Evolutionary conservation across 2,329 filamentous ascomycete genomes (phyloP), one percentile per base, ranked within the genome.

Genomic region (Fusarium mexicanum): DNA sequence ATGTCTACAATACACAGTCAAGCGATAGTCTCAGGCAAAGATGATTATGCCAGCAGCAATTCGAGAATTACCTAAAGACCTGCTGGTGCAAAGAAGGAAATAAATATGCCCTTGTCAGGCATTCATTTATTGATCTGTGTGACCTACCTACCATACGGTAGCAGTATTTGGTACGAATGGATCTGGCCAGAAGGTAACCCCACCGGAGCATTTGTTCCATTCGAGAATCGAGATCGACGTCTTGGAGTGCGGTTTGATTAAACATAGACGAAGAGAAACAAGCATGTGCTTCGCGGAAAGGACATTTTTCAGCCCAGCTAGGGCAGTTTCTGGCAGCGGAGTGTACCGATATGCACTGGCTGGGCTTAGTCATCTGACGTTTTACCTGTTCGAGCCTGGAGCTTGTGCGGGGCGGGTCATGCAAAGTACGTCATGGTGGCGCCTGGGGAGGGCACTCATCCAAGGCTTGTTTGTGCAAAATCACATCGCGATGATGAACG

Each of bases 361-460:
- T 12, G 1, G 17, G 35, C 58, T 76, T 69, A 60, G 73, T 69
- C 69, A 75, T 64, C 38, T 11, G 22, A 24, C 60, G n/a, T 64
- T 43, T 71, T 53, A 31, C 72, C 60, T n/a, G 55, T 72, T 78
- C 64, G 63, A 64, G 76, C 47, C 72, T 67, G 71, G 29, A 78
- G 76, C 76, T 78, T 67, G 54, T 66, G 72, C 61, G 72, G 69
- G 72, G 74, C 74, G 58, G 51, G 26, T 48, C 35, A 67, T 69
- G 66, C 37, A 64, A 67, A 31, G 24, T 74, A 78, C 76, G 76
- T 78, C 76, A 78, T 78, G 68, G 64, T 75, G 69, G 71, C 73
- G 66, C 62, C n/a, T 35, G 63, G 24, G 53, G 48, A 73, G 59
- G 61, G 64, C 62, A 64, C 58, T 62, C 26, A 54, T 75, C 60